Conservation (phyloP, 305 asterid genomes). For the Solanum hybrid region DNA sequence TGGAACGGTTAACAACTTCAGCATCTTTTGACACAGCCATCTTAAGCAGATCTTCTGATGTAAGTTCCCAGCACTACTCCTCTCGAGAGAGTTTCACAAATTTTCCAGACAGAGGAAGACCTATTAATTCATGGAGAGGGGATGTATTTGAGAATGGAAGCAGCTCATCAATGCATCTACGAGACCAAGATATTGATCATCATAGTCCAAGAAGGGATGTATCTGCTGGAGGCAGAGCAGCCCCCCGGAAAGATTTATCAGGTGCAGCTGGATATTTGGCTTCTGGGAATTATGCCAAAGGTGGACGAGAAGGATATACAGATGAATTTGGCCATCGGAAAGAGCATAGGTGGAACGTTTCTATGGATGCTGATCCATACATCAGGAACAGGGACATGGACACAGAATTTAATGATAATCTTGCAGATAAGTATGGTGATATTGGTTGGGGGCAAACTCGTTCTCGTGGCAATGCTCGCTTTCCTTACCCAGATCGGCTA, state of each 20-base stretch:
- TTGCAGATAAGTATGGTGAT: constrained; percentile 53
- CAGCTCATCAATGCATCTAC: constrained; percentile 32
- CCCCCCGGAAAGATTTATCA: constrained; percentile 47
- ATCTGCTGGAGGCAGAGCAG: constrained; percentile 46
- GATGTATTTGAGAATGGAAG: constrained; percentile 51
- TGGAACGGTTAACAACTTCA: constrained; percentile 52
- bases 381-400: constrained; percentile 54
- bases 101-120: constrained; percentile 49
- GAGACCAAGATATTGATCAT: constrained; percentile 51
- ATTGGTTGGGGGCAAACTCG: constrained; percentile 60
- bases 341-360: constrained; percentile 59
- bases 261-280: constrained; percentile 55
- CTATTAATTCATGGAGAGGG: constrained; percentile 63
- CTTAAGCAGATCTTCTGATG: constrained; percentile 45
- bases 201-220: constrained; percentile 60
- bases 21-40: constrained; percentile 45
- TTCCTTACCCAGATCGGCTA: constrained; percentile 50
- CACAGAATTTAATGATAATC: constrained; percentile 46
- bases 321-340: constrained; percentile 64
- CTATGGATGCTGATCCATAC: constrained; percentile 48
- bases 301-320: constrained; percentile 41
- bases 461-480: constrained; percentile 35
- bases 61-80: constrained; percentile 45
- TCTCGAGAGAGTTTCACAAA: constrained; percentile 48
- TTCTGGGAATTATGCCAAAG: constrained; percentile 37